These are phyloP conservation scores for Solanum okadae DNA, from an alignment of 257 asterid genomes.

Conservation along the genomic window DNA sequence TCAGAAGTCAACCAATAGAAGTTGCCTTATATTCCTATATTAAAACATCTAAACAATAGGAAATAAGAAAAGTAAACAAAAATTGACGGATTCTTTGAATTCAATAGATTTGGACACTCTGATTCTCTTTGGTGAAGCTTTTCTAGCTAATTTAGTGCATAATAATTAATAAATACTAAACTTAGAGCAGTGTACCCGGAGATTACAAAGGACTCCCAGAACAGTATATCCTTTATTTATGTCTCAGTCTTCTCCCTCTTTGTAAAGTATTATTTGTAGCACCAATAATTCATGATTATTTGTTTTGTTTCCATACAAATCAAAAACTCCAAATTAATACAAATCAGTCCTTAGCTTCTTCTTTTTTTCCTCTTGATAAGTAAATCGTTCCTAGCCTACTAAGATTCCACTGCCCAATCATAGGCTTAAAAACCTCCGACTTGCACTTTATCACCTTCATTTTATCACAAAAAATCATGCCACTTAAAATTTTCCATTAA, in stretches of 20 bases:
- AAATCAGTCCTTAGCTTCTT: not conserved
- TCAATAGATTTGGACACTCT: not conserved
- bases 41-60: not conserved
- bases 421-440: not conserved
- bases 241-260: not conserved
- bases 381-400: not conserved
- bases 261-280: not conserved
- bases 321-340: not conserved
- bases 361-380: not conserved
- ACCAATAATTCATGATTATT: not conserved
- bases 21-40: not conserved
- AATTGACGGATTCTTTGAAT: not conserved
- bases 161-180: not conserved
- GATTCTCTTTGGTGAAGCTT: not conserved
- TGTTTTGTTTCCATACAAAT: not conserved
- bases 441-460: not conserved
- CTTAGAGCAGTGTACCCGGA: not conserved
- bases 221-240: not conserved
- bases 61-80: not conserved
- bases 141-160: not conserved
- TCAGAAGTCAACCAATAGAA: not conserved
- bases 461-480: not conserved
- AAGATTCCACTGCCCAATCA: not conserved
- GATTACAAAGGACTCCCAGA: not conserved
- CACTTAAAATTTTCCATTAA: not conserved